These are phyloP conservation scores for Arctium minus DNA, from an alignment of 129 eudicot genomes.

Conservation along the genomic window DNA sequence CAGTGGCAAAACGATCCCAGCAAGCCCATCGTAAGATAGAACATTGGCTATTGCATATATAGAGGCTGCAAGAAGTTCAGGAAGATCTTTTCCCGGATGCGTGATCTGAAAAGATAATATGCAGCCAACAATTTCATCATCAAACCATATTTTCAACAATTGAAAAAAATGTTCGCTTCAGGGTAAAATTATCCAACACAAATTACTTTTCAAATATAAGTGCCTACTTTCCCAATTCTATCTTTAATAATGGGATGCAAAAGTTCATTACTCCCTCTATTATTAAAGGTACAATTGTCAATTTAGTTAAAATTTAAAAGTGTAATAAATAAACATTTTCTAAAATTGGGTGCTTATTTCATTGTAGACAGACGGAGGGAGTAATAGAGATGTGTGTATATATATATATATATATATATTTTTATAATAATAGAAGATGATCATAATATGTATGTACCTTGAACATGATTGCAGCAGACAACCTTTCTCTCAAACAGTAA, in stretches of 20 bases:
- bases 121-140: background rate
- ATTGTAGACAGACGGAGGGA: background rate
- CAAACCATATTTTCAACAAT: background rate
- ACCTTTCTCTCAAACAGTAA: conserved; percentile 89
- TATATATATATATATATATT: too few relatives aligned
- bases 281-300: background rate
- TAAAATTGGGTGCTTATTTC: background rate
- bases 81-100: conserved; percentile 64
- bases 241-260: background rate
- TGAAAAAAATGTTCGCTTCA: too few relatives aligned
- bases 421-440: background rate
- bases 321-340: background rate
- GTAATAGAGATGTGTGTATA: background rate
- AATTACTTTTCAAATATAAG: too few relatives aligned
- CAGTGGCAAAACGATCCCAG: conserved; percentile 42
- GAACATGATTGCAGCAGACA: conserved; percentile 72
- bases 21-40: conserved; percentile 72
- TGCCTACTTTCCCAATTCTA: background rate
- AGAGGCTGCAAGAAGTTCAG: conserved; percentile 65
- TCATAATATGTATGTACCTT: conserved; percentile 44
- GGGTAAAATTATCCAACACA: too few relatives aligned
- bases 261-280: background rate
- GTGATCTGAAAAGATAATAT: conserved; percentile 47
- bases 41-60: conserved; percentile 54
- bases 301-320: background rate